A percentile compares a stretch with the other conserved stretches of the same genome.
Conservation (phyloP, 495 filamentous ascomycete genomes). For the Penicillium maclennaniae region DNA sequence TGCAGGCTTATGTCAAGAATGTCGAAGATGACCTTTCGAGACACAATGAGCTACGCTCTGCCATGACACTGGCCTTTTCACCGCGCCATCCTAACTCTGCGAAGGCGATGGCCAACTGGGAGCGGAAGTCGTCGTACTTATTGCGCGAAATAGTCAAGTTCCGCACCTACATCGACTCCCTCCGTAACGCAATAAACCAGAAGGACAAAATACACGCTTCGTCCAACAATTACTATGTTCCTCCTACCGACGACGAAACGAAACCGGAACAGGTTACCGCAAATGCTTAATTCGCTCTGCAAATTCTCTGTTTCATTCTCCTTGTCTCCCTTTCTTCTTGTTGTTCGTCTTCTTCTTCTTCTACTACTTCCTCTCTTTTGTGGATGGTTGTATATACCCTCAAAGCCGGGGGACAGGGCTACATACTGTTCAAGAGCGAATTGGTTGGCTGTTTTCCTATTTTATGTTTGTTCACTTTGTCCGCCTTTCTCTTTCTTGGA, state of each 20-base stretch:
- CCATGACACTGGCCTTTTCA: conserved; percentile 87
- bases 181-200: conserved; percentile 54
- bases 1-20: conserved; percentile 75
- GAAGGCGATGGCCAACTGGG: conserved; percentile 93
- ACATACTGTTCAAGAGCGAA: conserved; percentile 15
- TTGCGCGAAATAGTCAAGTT: conserved; percentile 96
- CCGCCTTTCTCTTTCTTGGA: conserved; percentile 3
- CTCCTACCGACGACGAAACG: conserved; percentile 3
- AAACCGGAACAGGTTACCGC: not conserved
- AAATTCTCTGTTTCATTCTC: not conserved
- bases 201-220: conserved; percentile 52
- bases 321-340: not conserved
- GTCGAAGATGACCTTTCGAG: conserved; percentile 80
- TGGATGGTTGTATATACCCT: conserved; percentile 18
- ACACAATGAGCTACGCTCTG: conserved; percentile 80
- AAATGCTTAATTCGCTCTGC: not conserved
- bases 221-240: conserved; percentile 23
- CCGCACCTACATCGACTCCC: conserved; percentile 83
- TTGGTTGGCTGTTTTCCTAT: conserved; percentile 3
- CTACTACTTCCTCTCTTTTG: not conserved
- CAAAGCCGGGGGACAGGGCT: conserved; percentile 2
- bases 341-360: not conserved
- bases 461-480: not conserved
- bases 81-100: conserved; percentile 75
- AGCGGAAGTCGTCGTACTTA: conserved; percentile 87